These are phyloP conservation scores for Zygosaccharomyces kombuchaensis DNA, from an alignment of 805 yeast species.

Conservation along the genomic window DNA sequence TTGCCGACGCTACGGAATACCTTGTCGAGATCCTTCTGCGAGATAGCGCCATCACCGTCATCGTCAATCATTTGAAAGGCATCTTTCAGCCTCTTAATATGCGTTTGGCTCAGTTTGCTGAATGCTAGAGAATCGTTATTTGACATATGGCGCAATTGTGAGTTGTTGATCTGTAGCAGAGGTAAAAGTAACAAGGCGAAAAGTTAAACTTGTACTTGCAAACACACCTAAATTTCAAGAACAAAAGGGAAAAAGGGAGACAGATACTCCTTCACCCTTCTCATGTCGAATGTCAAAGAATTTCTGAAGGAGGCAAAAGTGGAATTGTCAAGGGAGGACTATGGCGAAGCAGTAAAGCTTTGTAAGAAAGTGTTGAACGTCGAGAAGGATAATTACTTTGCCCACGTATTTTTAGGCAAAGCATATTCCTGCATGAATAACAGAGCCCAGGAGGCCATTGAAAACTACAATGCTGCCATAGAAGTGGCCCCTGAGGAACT, in stretches of 20 bases:
- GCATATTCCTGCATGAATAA: conserved; percentile 47
- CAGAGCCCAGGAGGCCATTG: conserved; percentile 20
- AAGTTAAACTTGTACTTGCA: neutral
- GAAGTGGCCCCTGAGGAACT: conserved; percentile 46
- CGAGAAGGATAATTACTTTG: conserved; percentile 60
- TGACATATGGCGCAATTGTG: conserved; percentile 16
- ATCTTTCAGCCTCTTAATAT: conserved; percentile 62
- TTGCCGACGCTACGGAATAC: conserved; percentile 53
- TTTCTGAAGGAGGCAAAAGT: conserved; percentile 46
- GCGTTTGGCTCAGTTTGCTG: conserved; percentile 51
- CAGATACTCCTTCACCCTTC: neutral
- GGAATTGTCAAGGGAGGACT: conserved; percentile 53
- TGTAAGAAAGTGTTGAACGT: conserved; percentile 51
- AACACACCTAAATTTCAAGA: neutral
- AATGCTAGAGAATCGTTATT: conserved; percentile 33
- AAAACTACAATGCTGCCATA: conserved; percentile 47
- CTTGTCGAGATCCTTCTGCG: conserved; percentile 50
- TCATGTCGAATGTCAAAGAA: conserved; percentile 35
- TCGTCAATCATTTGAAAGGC: conserved; percentile 79
- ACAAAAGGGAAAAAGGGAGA: neutral
- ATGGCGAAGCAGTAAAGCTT: conserved; percentile 55
- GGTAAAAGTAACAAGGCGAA: neutral
- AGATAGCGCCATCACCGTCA: conserved; percentile 67
- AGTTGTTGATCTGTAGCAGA: neutral
- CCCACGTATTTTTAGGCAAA: conserved; percentile 68